These are phyloP conservation scores for Steccherinum ochraceum DNA, from an alignment of 768 basidiomycete species.

Conservation along the genomic window DNA sequence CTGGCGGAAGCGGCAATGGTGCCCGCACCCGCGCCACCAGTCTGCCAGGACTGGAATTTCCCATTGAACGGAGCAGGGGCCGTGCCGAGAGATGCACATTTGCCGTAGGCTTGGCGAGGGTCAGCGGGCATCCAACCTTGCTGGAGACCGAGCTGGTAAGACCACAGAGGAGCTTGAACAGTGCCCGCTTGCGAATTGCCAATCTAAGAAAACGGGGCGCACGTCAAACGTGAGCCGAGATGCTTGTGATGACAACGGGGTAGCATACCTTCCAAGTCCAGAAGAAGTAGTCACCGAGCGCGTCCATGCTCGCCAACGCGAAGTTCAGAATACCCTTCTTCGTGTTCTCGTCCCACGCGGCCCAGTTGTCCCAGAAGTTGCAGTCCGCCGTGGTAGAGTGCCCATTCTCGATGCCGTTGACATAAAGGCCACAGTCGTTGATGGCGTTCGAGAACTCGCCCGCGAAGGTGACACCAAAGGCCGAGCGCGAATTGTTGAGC, in stretches of 20 bases:
- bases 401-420: slow-evolving; percentile 27
- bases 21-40: slow-evolving; percentile 52
- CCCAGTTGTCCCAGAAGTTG: slow-evolving; percentile 39
- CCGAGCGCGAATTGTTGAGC: slow-evolving; percentile 36
- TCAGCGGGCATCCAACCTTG: slow-evolving; percentile 74
- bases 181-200: slow-evolving; percentile 42
- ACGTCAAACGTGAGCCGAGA: slow-evolving; percentile 1
- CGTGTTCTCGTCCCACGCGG: slow-evolving; percentile 40
- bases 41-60: slow-evolving; percentile 52
- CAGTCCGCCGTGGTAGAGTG: slow-evolving; percentile 26
- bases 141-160: slow-evolving; percentile 60
- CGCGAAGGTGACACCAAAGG: slow-evolving; percentile 62
- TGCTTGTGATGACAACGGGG: not conserved
- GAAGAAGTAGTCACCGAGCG: slow-evolving; percentile 63
- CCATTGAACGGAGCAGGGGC: slow-evolving; percentile 40
- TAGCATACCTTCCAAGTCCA: slow-evolving; percentile 72
- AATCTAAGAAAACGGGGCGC: too few species aligned
- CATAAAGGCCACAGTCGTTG: slow-evolving; percentile 57
- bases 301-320: slow-evolving; percentile 54
- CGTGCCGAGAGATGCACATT: slow-evolving; percentile 51
- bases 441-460: slow-evolving; percentile 70
- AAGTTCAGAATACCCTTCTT: slow-evolving; percentile 48
- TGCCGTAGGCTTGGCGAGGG: slow-evolving; percentile 56
- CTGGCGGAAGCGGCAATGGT: slow-evolving; percentile 36
- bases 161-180: slow-evolving; percentile 56